phyloP scores from a whole-genome alignment of 2,329 filamentous ascomycete species.

The Penicillium sp. region DNA sequence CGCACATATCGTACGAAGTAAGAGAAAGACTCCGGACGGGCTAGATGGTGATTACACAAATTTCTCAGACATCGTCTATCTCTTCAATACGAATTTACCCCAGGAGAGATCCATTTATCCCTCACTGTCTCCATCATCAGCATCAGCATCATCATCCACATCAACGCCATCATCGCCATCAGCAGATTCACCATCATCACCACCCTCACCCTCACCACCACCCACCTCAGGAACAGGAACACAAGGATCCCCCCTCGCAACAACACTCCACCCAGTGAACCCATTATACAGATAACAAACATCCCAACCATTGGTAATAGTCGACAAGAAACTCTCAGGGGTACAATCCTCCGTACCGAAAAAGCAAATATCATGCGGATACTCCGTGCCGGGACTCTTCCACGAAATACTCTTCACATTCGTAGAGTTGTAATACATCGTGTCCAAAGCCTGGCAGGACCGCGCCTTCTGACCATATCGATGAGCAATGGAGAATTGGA shows the following conservation, averaged over 20 bases:
- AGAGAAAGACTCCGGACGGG: no score
- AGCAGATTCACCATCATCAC: neutral
- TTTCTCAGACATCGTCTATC: no score
- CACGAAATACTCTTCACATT: slow-evolving; percentile 26
- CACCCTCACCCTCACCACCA: neutral
- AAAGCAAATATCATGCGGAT: slow-evolving; percentile 24
- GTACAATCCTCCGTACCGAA: slow-evolving; percentile 17
- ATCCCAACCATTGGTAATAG: slow-evolving; percentile 25
- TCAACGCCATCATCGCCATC: neutral
- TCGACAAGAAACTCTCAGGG: slow-evolving; percentile 7
- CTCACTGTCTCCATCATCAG: no score
- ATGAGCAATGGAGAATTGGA: slow-evolving; percentile 22
- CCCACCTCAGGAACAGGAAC: neutral
- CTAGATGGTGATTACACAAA: no score
- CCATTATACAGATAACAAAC: slow-evolving; percentile 25
- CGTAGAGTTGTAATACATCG: slow-evolving; percentile 8
- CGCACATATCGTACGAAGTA: no score
- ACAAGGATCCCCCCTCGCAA: slow-evolving; percentile 17
- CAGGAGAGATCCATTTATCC: neutral
- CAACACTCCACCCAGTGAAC: slow-evolving; percentile 22
- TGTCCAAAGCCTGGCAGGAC: slow-evolving; percentile 11
- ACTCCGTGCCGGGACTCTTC: slow-evolving; percentile 23
- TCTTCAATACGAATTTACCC: no score
- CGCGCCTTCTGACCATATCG: slow-evolving; percentile 10
- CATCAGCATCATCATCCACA: neutral